These are phyloP conservation scores for Tolypocladium paradoxum DNA, from an alignment of 2,329 filamentous ascomycete species.

Conservation along the genomic window DNA sequence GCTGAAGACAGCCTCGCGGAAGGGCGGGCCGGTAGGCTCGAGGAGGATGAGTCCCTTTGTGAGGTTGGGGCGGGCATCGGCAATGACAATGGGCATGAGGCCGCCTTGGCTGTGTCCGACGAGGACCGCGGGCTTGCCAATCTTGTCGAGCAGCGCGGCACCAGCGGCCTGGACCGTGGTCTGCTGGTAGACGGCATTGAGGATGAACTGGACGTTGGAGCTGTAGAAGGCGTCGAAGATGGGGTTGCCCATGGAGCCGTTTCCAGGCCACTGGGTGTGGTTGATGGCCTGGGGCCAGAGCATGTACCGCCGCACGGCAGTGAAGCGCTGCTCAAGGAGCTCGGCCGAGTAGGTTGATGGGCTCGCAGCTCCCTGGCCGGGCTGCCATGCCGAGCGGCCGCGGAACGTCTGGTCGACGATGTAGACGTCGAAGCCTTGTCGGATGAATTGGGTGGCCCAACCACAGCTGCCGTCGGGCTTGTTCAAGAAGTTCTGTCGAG, in stretches of 20 bases:
- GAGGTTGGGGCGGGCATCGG: conserved; percentile 29
- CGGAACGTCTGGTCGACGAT: conserved; percentile 34
- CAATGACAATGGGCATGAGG: conserved; percentile 27
- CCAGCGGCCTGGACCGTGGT: conserved; percentile 25
- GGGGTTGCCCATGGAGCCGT: conserved; percentile 25
- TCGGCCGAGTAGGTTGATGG: conserved; percentile 20
- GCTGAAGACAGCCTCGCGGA: conserved; percentile 29
- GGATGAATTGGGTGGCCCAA: conserved; percentile 36
- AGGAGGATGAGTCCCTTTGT: conserved; percentile 30
- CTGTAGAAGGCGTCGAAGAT: conserved; percentile 31
- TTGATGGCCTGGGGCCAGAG: conserved; percentile 27
- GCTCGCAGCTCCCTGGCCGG: conserved; percentile 14
- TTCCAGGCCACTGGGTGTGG: conserved; percentile 33
- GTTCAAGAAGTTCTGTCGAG: conserved; percentile 27
- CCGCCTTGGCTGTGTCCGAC: conserved; percentile 37
- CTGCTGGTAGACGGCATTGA: conserved; percentile 23
- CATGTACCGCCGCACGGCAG: conserved; percentile 19
- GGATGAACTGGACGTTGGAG: conserved; percentile 25
- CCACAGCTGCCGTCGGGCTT: conserved; percentile 25
- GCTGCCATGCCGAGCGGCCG: conserved; percentile 31
- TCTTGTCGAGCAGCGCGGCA: conserved; percentile 29
- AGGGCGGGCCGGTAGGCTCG: conserved; percentile 37
- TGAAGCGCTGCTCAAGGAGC: conserved; percentile 25
- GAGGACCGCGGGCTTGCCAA: conserved; percentile 27
- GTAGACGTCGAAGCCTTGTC: conserved; percentile 34